phyloP scores from a whole-genome alignment of 1,139 yeast species.

The Taphrina populina region DNA sequence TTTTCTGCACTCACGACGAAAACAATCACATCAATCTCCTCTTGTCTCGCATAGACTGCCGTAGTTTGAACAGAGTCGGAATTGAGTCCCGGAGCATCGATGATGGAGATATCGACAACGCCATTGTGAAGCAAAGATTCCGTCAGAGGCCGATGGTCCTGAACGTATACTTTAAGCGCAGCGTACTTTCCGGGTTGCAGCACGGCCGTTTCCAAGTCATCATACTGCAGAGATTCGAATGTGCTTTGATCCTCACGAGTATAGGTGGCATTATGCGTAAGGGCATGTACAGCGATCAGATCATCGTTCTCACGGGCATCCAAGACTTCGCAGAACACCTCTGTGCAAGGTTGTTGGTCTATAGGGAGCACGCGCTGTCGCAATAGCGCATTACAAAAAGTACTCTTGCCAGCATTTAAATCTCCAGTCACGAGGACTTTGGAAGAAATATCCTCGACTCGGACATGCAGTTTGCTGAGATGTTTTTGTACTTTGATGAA shows the following conservation, averaged over 20 bases:
- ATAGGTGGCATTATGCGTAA: constrained; percentile 63
- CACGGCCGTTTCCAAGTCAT: constrained; percentile 68
- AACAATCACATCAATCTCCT: constrained; percentile 92
- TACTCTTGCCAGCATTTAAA: constrained; percentile 92
- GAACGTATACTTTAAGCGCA: constrained; percentile 74
- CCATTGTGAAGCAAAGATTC: constrained; percentile 82
- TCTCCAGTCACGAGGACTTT: constrained; percentile 97
- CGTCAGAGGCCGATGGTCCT: constrained; percentile 66
- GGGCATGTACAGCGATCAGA: constrained; percentile 90
- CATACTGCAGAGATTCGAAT: constrained; percentile 57
- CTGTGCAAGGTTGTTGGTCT: constrained; percentile 97
- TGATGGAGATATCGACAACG: constrained; percentile 83
- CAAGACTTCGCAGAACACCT: constrained; percentile 90
- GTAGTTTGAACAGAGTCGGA: constrained; percentile 93
- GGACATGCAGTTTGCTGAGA: constrained; percentile 66
- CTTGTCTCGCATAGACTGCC: constrained; percentile 92
- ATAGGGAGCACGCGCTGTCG: constrained; percentile 80
- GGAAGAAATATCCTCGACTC: constrained; percentile 89
- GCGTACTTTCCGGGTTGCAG: constrained; percentile 65
- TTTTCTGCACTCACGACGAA: constrained; percentile 96
- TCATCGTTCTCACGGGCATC: constrained; percentile 76
- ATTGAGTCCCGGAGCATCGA: constrained; percentile 96
- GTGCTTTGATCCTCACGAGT: constrained; percentile 63
- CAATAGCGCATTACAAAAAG: constrained; percentile 87
- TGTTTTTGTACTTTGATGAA: constrained; percentile 49